A percentile compares a stretch with the other conserved stretches of the same genome.
These are phyloP conservation scores for Dactylellina sp. DNA, from an alignment of 2,329 filamentous ascomycete species.

Conservation along the genomic window DNA sequence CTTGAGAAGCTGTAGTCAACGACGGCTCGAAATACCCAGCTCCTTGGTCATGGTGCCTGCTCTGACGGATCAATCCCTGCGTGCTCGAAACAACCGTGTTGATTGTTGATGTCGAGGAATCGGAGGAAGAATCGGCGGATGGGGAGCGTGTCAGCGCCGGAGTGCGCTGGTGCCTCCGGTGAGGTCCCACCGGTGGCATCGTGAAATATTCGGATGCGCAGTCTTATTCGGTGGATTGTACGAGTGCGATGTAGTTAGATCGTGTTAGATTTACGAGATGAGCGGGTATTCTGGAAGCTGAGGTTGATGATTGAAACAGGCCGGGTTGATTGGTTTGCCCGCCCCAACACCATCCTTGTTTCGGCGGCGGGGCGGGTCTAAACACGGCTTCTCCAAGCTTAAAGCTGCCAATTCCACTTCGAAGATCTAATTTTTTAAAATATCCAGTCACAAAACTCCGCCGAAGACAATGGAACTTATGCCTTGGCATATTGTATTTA, in stretches of 20 bases:
- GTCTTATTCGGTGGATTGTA: slow-evolving; percentile 33
- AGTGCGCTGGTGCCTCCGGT: slow-evolving; percentile 54
- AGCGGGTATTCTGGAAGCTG: slow-evolving; percentile 26
- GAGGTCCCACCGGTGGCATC: slow-evolving; percentile 49
- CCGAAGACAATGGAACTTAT: not conserved
- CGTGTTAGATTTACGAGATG: slow-evolving; percentile 9
- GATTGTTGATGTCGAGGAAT: slow-evolving; percentile 51
- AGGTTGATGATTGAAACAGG: slow-evolving; percentile 26
- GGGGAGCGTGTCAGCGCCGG: slow-evolving; percentile 51
- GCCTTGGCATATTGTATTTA: not conserved
- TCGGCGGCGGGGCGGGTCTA: slow-evolving; percentile 19
- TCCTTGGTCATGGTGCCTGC: slow-evolving; percentile 49
- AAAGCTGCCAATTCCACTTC: slow-evolving; percentile 21
- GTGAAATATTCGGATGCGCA: slow-evolving; percentile 39
- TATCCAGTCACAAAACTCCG: not conserved
- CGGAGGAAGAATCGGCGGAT: slow-evolving; percentile 54
- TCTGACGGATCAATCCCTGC: slow-evolving; percentile 42
- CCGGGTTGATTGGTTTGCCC: slow-evolving; percentile 3
- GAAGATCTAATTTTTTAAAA: not conserved
- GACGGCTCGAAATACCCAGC: slow-evolving; percentile 75
- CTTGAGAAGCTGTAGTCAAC: slow-evolving; percentile 68
- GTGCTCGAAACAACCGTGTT: slow-evolving; percentile 45
- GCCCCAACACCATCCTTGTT: slow-evolving; percentile 40
- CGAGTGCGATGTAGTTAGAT: slow-evolving; percentile 26
- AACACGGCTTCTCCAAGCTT: slow-evolving; percentile 39